phyloP scores from a whole-genome alignment of 2,329 filamentous ascomycete genomes.

The Chaetomium strumarium region DNA sequence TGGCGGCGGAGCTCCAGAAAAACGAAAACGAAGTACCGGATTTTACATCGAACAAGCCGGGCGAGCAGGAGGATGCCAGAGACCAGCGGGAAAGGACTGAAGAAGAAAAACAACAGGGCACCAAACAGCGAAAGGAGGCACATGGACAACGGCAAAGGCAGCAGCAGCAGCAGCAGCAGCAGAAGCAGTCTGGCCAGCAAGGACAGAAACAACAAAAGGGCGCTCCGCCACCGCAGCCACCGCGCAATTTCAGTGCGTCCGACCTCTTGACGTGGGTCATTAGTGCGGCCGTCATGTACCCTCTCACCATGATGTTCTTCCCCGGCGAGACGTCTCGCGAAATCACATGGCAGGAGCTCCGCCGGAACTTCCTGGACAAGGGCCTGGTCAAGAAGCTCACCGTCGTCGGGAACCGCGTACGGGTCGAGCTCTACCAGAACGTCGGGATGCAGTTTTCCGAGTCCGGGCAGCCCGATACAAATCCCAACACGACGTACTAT shows the following conservation, averaged over 20 bases:
- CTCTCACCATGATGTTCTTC: slow-evolving; percentile 38
- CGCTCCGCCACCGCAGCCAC: slow-evolving; percentile 1
- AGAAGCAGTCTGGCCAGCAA: slow-evolving; percentile 14
- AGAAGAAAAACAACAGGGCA: slow-evolving; percentile 8
- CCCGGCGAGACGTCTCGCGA: slow-evolving; percentile 51
- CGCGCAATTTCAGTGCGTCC: slow-evolving; percentile 30
- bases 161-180: slow-evolving; percentile 22
- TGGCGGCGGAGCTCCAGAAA: slow-evolving; percentile 40
- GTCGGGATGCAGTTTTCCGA: slow-evolving; percentile 69
- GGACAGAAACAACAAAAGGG: slow-evolving; percentile 25
- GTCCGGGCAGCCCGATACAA: slow-evolving; percentile 55
- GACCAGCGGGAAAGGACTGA: slow-evolving; percentile 20
- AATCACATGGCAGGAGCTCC: slow-evolving; percentile 97
- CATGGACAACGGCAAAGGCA: slow-evolving; percentile 17
- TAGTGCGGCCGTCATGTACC: slow-evolving; percentile 41
- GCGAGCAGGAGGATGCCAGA: slow-evolving; percentile 15
- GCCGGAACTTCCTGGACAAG: slow-evolving; percentile 89
- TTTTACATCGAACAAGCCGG: slow-evolving; percentile 25
- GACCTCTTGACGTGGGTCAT: slow-evolving; percentile 47
- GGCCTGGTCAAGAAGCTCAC: slow-evolving; percentile 91
- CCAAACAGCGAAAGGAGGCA: slow-evolving; percentile 14
- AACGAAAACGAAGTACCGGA: slow-evolving; percentile 13
- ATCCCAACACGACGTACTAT: slow-evolving; percentile 69
- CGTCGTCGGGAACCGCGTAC: slow-evolving; percentile 67
- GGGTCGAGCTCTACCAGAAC: slow-evolving; percentile 70